Percentiles rank a stretch among this genome's conserved stretches.
phyloP scores from a whole-genome alignment of 1,284 basidiomycete genomes.

The Melampsora americana region DNA sequence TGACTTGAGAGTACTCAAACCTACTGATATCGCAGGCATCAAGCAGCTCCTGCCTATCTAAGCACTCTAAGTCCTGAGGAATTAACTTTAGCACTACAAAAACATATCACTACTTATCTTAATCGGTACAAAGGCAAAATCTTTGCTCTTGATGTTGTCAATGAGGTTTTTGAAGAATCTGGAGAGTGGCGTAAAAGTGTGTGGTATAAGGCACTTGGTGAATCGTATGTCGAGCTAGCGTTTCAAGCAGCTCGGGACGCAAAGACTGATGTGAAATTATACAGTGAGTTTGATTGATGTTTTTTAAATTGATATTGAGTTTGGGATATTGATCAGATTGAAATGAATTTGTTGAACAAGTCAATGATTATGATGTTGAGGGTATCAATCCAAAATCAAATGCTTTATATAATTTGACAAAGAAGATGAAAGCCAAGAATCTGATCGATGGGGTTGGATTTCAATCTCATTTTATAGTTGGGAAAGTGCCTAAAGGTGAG shows the following conservation, averaged over 20 bases:
- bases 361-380: background rate
- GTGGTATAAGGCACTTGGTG: background rate
- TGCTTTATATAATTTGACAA: background rate
- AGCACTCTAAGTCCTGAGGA: background rate
- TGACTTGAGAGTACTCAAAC: no score
- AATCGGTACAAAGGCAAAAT: background rate
- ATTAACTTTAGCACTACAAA: background rate
- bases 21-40: background rate
- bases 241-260: background rate
- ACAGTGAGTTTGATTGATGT: background rate
- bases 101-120: background rate
- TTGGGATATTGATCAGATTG: background rate
- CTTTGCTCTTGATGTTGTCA: no score
- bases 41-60: background rate
- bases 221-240: background rate
- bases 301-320: background rate
- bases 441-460: background rate
- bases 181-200: background rate
- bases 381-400: conserved; percentile 4
- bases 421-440: background rate
- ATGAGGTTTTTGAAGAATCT: background rate
- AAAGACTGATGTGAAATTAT: background rate
- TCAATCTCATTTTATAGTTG: background rate
- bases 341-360: no score
- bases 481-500: background rate